phyloP scores from a whole-genome alignment of 139 green algal genomes.

The Spirogloea muscicola region DNA sequence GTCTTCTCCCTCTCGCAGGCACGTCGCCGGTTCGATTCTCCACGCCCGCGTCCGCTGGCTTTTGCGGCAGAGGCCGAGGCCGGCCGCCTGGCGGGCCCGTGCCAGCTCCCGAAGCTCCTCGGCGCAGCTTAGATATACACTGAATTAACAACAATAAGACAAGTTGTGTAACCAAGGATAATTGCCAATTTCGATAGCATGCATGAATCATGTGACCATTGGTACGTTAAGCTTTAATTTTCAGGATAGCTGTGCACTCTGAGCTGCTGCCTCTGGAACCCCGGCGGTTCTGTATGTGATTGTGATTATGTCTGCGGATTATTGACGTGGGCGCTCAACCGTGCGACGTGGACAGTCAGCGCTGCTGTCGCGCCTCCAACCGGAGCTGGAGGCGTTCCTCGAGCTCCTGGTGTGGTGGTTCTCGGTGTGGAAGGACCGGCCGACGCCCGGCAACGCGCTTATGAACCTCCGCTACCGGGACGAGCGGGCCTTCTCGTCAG shows the following conservation, averaged over 20 bases:
- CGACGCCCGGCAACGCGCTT: conserved; percentile 73
- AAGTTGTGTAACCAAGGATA: neutral
- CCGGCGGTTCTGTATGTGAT: neutral
- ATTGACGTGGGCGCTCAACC: neutral
- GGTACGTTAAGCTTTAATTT: neutral
- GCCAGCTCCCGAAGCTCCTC: too few species aligned
- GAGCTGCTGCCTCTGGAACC: neutral
- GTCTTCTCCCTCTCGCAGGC: conserved; percentile 64
- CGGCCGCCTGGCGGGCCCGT: too few species aligned
- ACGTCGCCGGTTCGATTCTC: neutral
- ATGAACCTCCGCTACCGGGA: conserved; percentile 82
- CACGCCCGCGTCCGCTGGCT: too few species aligned
- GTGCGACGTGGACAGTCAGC: neutral
- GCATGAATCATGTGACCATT: neutral
- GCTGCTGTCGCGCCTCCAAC: conserved; percentile 9
- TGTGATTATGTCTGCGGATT: neutral
- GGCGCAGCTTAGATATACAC: too few species aligned
- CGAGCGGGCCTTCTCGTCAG: conserved; percentile 9
- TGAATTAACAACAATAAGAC: neutral
- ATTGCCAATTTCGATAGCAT: neutral
- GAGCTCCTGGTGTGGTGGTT: conserved; percentile 39
- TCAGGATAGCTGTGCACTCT: neutral
- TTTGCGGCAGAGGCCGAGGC: too few species aligned
- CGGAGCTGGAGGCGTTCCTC: conserved; percentile 30
- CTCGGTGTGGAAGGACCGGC: conserved; percentile 46